Conservation (phyloP, 2,329 filamentous ascomycete genomes). For the Exutisphaerella laricina region DNA sequence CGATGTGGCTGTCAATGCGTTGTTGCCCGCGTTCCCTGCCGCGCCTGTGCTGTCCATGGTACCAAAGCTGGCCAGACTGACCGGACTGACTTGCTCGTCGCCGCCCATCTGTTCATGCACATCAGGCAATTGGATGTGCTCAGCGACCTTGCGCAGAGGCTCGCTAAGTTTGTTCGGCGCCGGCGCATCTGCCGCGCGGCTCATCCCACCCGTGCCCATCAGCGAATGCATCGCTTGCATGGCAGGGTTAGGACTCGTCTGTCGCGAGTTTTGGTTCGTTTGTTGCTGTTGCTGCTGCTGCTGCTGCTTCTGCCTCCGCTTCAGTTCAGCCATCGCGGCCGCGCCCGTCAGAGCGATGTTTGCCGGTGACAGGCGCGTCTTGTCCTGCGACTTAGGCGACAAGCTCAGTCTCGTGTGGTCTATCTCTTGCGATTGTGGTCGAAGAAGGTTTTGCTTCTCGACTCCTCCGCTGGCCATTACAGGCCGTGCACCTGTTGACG, state of each 20-base stretch:
- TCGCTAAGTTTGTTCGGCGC: conserved; percentile 43
- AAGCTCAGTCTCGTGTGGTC: conserved; percentile 19
- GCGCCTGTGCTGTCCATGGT: conserved; percentile 44
- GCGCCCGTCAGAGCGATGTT: conserved; percentile 40
- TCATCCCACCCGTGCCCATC: conserved; percentile 40
- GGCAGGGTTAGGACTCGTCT: conserved; percentile 47
- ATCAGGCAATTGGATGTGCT: conserved; percentile 48
- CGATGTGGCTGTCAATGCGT: conserved; percentile 43
- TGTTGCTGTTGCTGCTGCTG: conserved; percentile 38
- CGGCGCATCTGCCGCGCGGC: conserved; percentile 41
- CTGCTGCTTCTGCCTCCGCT: conserved; percentile 38
- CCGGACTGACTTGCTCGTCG: conserved; percentile 47
- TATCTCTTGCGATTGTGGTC: conserved; percentile 20
- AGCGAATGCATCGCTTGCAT: conserved; percentile 41
- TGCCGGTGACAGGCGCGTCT: conserved; percentile 35
- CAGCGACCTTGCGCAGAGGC: conserved; percentile 43
- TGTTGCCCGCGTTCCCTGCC: conserved; percentile 21
- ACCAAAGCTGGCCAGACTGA: conserved; percentile 51
- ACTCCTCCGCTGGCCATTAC: conserved; percentile 15
- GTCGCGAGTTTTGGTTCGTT: conserved; percentile 30
- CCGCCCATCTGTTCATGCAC: conserved; percentile 36
- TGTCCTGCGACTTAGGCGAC: conserved; percentile 40
- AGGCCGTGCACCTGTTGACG: conserved; percentile 25
- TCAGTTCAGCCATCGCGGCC: conserved; percentile 45
- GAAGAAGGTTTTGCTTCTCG: conserved; percentile 24